These are phyloP conservation scores for Pseudogymnoascus sp. DNA, from an alignment of 2,329 filamentous ascomycete species.

Conservation along the genomic window DNA sequence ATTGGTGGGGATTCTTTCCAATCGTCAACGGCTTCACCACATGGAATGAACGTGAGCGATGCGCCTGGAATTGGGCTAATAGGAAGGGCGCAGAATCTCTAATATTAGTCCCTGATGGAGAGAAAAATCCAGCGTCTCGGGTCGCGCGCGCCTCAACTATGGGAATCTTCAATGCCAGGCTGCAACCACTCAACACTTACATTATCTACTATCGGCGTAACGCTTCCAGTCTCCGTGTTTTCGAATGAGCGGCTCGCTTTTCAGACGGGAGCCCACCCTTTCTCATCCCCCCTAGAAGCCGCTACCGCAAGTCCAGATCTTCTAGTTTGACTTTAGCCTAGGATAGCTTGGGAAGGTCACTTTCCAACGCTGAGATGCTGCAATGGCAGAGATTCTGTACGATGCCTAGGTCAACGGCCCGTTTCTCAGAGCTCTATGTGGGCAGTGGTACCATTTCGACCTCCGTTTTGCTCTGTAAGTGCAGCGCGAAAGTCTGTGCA, in stretches of 20 bases:
- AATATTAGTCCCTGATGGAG: background rate
- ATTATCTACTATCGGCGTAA: background rate
- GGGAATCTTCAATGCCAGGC: background rate
- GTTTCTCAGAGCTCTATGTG: background rate
- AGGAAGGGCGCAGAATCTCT: background rate
- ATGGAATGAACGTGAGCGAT: background rate
- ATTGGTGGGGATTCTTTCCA: background rate
- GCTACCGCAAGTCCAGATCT: conserved; percentile 1
- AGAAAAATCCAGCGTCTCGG: conserved; percentile 3
- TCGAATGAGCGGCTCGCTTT: background rate
- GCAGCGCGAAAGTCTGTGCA: background rate
- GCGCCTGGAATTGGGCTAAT: background rate
- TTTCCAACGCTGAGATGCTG: background rate
- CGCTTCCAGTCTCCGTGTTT: background rate
- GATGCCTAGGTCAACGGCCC: conserved; percentile 2
- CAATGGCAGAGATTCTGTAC: conserved; percentile 7
- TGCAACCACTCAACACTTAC: background rate
- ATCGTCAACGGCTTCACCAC: background rate
- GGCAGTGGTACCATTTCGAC: background rate
- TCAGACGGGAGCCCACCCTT: background rate
- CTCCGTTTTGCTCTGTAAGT: background rate
- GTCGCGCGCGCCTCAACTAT: conserved; percentile 4
- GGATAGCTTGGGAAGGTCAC: conserved; percentile 3
- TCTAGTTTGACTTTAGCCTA: conserved; percentile 1
- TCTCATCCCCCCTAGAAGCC: background rate